These are phyloP conservation scores for Hypholoma fasciculare DNA, from an alignment of 768 basidiomycete species.

Conservation along the genomic window DNA sequence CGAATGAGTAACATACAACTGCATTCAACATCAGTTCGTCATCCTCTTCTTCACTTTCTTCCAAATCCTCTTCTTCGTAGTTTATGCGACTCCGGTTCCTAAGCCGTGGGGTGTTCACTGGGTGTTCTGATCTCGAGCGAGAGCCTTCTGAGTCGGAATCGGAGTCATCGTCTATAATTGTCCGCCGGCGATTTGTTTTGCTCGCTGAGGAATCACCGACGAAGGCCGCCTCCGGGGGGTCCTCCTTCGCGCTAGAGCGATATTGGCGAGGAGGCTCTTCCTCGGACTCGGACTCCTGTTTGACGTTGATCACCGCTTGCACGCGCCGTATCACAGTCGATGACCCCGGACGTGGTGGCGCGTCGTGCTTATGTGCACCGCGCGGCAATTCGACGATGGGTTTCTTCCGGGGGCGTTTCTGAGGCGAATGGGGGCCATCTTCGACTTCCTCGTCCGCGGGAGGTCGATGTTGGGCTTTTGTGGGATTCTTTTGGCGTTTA, in stretches of 20 bases:
- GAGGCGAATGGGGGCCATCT: not conserved
- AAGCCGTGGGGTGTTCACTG: not conserved
- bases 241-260: not conserved
- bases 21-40: slow-evolving; percentile 64
- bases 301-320: slow-evolving; percentile 63
- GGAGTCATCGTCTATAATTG: slow-evolving; percentile 10
- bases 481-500: not conserved
- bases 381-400: not conserved
- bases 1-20: slow-evolving; percentile 37
- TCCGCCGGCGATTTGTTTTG: not conserved
- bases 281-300: slow-evolving; percentile 55
- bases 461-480: not conserved
- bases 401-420: slow-evolving; percentile 12
- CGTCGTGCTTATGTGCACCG: slow-evolving; percentile 12
- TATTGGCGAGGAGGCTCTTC: slow-evolving; percentile 20
- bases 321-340: slow-evolving; percentile 61
- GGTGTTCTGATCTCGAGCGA: not conserved
- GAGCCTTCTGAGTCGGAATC: not conserved
- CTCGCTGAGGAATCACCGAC: not conserved
- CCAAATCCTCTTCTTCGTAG: slow-evolving; percentile 28
- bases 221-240: not conserved
- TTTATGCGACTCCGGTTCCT: slow-evolving; percentile 20
- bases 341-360: slow-evolving; percentile 6
- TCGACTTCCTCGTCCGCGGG: not conserved
- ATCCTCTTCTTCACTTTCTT: slow-evolving; percentile 40